These are phyloP conservation scores for Debaryomyces tyrocola DNA, from an alignment of 805 yeast species.

Conservation along the genomic window DNA sequence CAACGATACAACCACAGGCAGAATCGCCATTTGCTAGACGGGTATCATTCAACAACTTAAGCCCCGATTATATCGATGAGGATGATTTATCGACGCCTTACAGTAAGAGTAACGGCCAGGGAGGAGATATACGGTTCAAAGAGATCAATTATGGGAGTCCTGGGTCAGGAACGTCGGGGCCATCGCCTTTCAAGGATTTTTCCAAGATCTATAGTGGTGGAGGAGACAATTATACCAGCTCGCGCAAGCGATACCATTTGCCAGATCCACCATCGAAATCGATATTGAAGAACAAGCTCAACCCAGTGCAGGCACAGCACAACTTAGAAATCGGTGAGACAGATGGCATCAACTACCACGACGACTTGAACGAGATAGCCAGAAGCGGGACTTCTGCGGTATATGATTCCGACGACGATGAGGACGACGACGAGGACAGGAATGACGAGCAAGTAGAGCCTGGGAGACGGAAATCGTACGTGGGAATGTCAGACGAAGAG, in stretches of 20 bases:
- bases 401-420: slow-evolving; percentile 4
- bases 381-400: neutral
- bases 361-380: slow-evolving; percentile 7
- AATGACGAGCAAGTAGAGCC: neutral
- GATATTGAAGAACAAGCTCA: slow-evolving; percentile 39
- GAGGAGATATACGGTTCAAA: neutral
- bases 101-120: neutral
- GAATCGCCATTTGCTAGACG: slow-evolving; percentile 26
- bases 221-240: neutral
- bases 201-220: slow-evolving; percentile 10
- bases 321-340: slow-evolving; percentile 1
- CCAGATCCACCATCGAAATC: slow-evolving; percentile 36
- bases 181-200: slow-evolving; percentile 15
- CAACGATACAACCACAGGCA: neutral
- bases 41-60: slow-evolving; percentile 46
- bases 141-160: slow-evolving; percentile 23
- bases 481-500: slow-evolving; percentile 55
- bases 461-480: slow-evolving; percentile 43
- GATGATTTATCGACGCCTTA: neutral
- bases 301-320: slow-evolving; percentile 22
- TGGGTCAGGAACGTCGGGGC: neutral
- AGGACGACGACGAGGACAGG: neutral
- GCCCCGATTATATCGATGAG: slow-evolving; percentile 26
- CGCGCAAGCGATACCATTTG: slow-evolving; percentile 11
- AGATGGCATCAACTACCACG: slow-evolving; percentile 17